Evolutionary conservation across 352 stramenopile species (phyloP), one percentile per base, ranked within the genome.

Genomic region (Pythium brassicae): DNA sequence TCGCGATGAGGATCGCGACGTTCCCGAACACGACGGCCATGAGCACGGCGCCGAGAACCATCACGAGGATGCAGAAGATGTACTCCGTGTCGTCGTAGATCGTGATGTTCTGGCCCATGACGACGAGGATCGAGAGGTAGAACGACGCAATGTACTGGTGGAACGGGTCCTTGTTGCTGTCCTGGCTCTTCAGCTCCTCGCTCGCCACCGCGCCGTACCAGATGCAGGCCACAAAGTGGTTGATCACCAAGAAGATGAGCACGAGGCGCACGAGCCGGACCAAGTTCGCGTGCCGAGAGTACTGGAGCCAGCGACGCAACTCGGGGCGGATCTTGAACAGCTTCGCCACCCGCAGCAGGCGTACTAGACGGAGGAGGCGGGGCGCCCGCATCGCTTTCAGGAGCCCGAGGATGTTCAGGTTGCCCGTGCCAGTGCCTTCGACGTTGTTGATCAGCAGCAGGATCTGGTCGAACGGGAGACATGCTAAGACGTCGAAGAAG

Each of bases 21-120:
- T 93, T 92, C 57, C 85, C 85, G 62, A 95, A 95, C 50, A 93
- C 82, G 2, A 95, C 75, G 55, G 85, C 85, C 82, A 94, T 91
- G 0, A 93, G 53, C 54, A 94, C 77, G 2, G 86, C 68, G 2
- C 86, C 83, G 4, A 91, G 57, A 2, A 95, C 71, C 67, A 92
- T 86, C 14, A 73, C 64, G 10, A 82, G 29, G 50, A 90, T 76
- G 47, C 71, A 86, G 43, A 94, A 92, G 4, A 88, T 23, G 50
- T 89, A 88, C 59, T 95, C 86, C 8, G 55, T 61, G 55, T 95
- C 78, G 29, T 74, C 78, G 55, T 76, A 76, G 27, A 93, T 56
- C 19, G 58, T 55, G 55, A 92, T 77, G 55, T 92, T 93, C 50
- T 93, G 81, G 0, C 83, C 85, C 74, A 89, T 83, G 52, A 95